Evolutionary conservation across 768 basidiomycete species (phyloP).

Genomic region (Serendipita sp.): DNA sequence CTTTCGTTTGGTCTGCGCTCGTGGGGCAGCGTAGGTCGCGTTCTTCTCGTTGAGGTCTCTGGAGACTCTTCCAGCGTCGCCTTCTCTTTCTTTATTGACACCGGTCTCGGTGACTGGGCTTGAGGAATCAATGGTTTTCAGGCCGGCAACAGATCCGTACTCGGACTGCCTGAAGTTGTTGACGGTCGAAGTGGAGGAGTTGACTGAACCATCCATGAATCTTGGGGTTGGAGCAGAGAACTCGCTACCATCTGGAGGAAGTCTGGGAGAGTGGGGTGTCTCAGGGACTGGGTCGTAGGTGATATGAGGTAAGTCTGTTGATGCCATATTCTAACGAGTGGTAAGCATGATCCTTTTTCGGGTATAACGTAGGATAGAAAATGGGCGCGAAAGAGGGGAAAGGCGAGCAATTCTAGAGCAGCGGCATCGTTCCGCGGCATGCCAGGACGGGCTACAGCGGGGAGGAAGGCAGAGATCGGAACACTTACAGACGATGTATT

Average conservation of each 20-base stretch:
- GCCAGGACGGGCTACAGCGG: no score
- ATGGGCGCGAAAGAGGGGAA: no score
- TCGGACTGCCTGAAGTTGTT: not conserved
- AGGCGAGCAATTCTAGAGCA: no score
- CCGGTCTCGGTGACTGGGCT: not conserved
- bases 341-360: no score
- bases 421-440: no score
- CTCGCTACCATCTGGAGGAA: not conserved
- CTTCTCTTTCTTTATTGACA: no score
- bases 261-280: not conserved
- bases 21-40: not conserved
- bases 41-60: conserved; percentile 1
- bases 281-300: not conserved
- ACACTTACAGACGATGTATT: no score
- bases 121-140: not conserved
- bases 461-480: no score
- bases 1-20: not conserved
- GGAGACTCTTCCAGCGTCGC: not conserved
- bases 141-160: not conserved
- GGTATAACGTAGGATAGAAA: no score
- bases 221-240: not conserved
- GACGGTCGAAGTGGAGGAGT: not conserved
- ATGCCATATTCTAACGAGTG: not conserved
- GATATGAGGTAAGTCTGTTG: not conserved
- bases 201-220: not conserved